Evolutionary conservation across 495 filamentous ascomycete genomes (phyloP), one percentile per base, ranked within the genome.

Genomic region (Hyaloscypha hepaticicola): DNA sequence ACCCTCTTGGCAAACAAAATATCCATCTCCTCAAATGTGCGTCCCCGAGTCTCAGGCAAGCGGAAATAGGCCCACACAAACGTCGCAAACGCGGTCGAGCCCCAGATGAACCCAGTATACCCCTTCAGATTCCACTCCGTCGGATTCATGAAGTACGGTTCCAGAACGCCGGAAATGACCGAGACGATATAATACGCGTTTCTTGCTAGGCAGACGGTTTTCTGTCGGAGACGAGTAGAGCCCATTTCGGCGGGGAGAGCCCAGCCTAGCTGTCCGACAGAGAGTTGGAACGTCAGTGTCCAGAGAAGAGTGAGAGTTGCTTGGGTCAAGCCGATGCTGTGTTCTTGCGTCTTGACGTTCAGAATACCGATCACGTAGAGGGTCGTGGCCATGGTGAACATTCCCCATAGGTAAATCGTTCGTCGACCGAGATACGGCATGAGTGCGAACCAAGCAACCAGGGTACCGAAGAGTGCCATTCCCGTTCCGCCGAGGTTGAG

Each of bases 21-120:
- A 68, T 92, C 88, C 61, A 92, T 73, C 72, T 92, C 89, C 12
- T 86, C 88, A 67, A 88, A 92, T 0, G 88, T 84, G 28, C 88
- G 82, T n/a, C 86, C 88, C 3, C 77, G 75, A 0, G 89, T 88
- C 68, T 92, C 89, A 0, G 89, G 89, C 1, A 92, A 81, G 11
- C 89, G 84, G 80, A 91, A 91, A 74, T 82, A 92, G 0, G 83
- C 82, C 75, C 89, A 92, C 4, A 90, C 73, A 57, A 90, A 82
- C 73, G 85, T 90, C 24, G 85, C 69, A 74, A 89, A 88, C 72
- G 28, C 31, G 14, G 33, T 28, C n/a, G 51, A 51, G 14, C 55
- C 57, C 66, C 66, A 68, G 31, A 68, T 14, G 61, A 64, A 68
- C 1, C 58, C 55, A 14, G 65, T 67, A 27, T 67, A 63, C 87